These are phyloP conservation scores for Encephalitozoon intestinalis DNA, from an alignment of 371 early-diverging fungal species.

Conservation along the genomic window DNA sequence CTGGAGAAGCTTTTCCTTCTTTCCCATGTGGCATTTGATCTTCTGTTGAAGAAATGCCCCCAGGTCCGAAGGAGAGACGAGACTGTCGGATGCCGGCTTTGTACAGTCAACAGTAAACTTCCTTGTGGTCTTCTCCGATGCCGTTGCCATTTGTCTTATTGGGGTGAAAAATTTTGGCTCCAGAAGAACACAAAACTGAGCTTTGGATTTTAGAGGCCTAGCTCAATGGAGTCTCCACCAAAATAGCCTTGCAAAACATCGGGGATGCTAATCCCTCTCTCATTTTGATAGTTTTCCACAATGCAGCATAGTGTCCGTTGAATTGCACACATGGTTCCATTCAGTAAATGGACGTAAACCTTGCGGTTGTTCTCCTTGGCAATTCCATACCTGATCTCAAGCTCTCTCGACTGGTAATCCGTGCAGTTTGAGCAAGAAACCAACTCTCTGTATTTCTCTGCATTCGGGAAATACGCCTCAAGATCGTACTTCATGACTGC, in stretches of 20 bases:
- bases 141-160: neutral
- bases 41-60: constrained; percentile 17
- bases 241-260: constrained; percentile 63
- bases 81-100: constrained; percentile 18
- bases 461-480: constrained; percentile 94
- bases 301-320: constrained; percentile 93
- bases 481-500: constrained; percentile 98
- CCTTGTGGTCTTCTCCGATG: neutral
- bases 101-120: constrained; percentile 18
- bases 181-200: neutral
- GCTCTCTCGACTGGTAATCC: constrained; percentile 82
- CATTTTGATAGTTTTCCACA: constrained; percentile 92
- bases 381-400: constrained; percentile 90
- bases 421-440: constrained; percentile 99
- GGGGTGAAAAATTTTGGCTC: constrained; percentile 10
- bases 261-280: constrained; percentile 62
- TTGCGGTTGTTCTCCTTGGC: constrained; percentile 72
- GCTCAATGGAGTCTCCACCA: constrained; percentile 21
- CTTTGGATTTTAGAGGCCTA: neutral
- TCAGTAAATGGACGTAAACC: constrained; percentile 93
- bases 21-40: constrained; percentile 22
- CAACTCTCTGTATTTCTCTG: constrained; percentile 89
- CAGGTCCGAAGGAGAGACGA: constrained; percentile 20
- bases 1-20: constrained; percentile 26
- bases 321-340: constrained; percentile 92